A percentile compares a stretch with the other conserved stretches of the same genome.
Evolutionary conservation across 345 rosid genomes (phyloP).

Genomic region (Syzygium oleosum): DNA sequence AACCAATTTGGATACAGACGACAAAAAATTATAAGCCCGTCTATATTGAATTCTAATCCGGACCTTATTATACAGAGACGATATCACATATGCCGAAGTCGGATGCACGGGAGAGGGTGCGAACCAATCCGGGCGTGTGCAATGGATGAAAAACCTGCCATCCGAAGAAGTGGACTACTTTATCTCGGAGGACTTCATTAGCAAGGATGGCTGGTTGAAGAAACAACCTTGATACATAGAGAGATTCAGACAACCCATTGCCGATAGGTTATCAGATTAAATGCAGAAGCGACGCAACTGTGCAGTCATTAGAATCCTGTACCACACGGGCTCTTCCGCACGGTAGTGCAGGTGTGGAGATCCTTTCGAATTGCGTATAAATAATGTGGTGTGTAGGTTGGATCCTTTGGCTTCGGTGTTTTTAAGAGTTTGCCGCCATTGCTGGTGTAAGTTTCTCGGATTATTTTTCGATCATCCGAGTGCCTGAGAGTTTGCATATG

Average conservation of each 20-base stretch:
- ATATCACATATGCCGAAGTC: background rate
- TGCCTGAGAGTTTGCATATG: background rate
- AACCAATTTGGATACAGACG: background rate
- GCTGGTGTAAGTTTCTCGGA: background rate
- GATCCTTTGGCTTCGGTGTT: background rate
- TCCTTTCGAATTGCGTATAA: background rate
- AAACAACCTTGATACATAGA: background rate
- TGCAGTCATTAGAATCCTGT: background rate
- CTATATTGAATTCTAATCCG: background rate
- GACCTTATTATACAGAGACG: background rate
- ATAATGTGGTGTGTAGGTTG: background rate
- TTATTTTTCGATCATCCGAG: background rate
- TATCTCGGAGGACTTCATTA: background rate
- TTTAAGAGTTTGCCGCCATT: background rate
- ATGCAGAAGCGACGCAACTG: background rate
- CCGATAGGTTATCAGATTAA: background rate
- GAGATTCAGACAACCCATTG: background rate
- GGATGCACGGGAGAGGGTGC: conserved; percentile 17
- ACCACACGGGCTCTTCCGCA: rapidly evolving
- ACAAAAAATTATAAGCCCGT: background rate
- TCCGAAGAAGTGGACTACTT: background rate
- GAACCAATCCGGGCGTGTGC: conserved; percentile 6
- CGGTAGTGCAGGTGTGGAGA: background rate
- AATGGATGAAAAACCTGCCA: conserved; percentile 9
- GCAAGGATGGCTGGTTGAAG: conserved; percentile 17